A percentile compares a stretch with the other conserved stretches of the same genome.
Evolutionary conservation across 2,329 filamentous ascomycete species (phyloP).

Genomic region (Periconia macrospinosa): DNA sequence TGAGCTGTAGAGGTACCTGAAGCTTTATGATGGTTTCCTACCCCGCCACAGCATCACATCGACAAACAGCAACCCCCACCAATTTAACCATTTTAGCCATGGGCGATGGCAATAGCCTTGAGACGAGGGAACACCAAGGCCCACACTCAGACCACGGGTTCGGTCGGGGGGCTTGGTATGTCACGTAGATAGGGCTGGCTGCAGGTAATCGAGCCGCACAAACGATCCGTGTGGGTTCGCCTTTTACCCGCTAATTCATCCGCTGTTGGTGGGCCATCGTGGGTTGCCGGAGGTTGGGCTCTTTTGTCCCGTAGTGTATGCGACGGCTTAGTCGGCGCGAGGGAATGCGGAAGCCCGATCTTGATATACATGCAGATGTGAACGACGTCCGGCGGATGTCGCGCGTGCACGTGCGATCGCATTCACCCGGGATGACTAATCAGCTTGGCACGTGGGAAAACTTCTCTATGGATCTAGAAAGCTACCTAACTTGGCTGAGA

Average conservation of each 20-base stretch:
- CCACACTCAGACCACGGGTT: background rate
- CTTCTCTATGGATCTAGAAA: too few relatives aligned
- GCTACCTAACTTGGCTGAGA: too few relatives aligned
- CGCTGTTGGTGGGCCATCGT: constrained; percentile 19
- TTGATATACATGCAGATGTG: background rate
- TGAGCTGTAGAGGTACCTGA: background rate
- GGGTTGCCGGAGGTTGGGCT: constrained; percentile 22
- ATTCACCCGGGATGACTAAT: constrained; percentile 4
- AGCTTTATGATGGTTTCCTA: constrained; percentile 25
- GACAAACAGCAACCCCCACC: constrained; percentile 3
- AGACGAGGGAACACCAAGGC: background rate
- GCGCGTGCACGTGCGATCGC: constrained; percentile 1
- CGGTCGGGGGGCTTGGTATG: too few relatives aligned
- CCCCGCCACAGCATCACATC: constrained; percentile 21
- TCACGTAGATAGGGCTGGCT: background rate
- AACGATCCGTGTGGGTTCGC: background rate
- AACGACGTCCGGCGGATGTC: background rate
- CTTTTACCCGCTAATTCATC: constrained; percentile 40
- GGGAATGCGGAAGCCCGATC: background rate
- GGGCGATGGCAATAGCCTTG: constrained; percentile 27
- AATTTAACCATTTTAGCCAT: constrained; percentile 38
- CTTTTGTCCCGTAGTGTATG: background rate
- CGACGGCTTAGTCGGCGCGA: background rate
- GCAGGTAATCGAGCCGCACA: background rate
- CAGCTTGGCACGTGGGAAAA: background rate